phyloP scores from a whole-genome alignment of 2,329 filamentous ascomycete genomes.

The Colletotrichum sublineola region DNA sequence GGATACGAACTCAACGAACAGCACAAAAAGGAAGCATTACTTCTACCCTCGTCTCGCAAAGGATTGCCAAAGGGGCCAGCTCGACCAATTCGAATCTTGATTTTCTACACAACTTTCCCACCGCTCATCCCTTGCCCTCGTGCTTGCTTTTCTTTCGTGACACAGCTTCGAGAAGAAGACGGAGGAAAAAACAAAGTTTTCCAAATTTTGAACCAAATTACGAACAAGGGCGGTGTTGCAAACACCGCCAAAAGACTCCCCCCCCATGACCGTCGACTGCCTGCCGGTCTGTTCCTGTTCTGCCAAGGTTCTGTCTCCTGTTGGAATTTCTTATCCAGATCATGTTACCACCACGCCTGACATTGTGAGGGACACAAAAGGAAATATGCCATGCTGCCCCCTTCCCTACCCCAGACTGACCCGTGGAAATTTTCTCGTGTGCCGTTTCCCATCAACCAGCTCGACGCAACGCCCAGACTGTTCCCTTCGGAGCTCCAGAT shows the following conservation, averaged over 20 bases:
- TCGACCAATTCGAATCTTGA: conserved; percentile 13
- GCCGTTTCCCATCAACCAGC: conserved; percentile 13
- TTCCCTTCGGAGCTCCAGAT: conserved; percentile 14
- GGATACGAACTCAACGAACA: neutral
- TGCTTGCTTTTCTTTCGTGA: conserved; percentile 38
- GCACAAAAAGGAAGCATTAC: conserved; percentile 19
- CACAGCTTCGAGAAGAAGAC: conserved; percentile 17
- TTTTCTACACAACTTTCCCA: conserved; percentile 15
- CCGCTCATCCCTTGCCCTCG: conserved; percentile 19
- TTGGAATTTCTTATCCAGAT: conserved; percentile 36
- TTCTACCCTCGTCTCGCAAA: conserved; percentile 2
- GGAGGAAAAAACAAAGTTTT: conserved; percentile 9
- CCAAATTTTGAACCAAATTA: conserved; percentile 34
- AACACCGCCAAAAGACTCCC: conserved; percentile 11
- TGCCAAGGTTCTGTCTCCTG: conserved; percentile 40
- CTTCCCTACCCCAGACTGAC: neutral
- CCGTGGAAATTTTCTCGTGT: conserved; percentile 20
- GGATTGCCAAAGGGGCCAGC: conserved; percentile 5
- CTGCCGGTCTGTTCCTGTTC: conserved; percentile 31
- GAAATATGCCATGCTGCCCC: conserved; percentile 2
- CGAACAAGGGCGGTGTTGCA: conserved; percentile 23
- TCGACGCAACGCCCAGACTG: conserved; percentile 17
- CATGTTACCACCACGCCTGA: conserved; percentile 17
- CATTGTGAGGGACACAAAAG: conserved; percentile 12
- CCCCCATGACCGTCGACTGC: conserved; percentile 25